Percentiles rank a stretch among this genome's conserved stretches.
Conservation (phyloP, 2,329 filamentous ascomycete species). For the Colletotrichum agaves region DNA sequence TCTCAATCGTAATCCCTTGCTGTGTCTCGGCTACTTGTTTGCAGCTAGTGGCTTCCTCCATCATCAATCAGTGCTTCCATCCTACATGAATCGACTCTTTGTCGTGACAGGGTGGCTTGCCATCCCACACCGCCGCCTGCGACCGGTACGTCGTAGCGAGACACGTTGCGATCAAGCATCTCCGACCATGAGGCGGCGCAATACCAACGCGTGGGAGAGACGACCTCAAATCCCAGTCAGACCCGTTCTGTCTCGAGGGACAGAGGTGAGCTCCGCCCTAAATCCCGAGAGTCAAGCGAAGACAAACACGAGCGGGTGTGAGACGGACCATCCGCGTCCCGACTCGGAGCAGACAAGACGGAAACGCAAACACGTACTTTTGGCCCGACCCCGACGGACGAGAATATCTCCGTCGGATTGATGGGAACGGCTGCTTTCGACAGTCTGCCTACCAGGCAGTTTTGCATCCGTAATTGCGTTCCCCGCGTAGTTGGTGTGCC, state of each 20-base stretch:
- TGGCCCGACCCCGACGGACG: neutral
- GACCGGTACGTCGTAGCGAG: neutral
- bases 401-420: neutral
- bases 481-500: neutral
- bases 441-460: neutral
- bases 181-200: slow-evolving; percentile 8
- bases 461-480: slow-evolving; percentile 1
- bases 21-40: slow-evolving; percentile 29
- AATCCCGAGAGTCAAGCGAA: slow-evolving; percentile 16
- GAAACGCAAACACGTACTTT: slow-evolving; percentile 1
- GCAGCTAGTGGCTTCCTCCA: neutral
- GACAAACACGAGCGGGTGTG: slow-evolving; percentile 20
- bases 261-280: neutral
- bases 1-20: neutral
- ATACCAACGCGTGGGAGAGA: slow-evolving; percentile 8
- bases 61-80: neutral
- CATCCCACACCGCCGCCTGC: neutral
- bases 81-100: neutral
- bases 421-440: neutral
- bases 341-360: neutral
- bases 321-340: slow-evolving; percentile 3
- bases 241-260: neutral
- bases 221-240: slow-evolving; percentile 15
- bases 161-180: neutral
- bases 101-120: neutral